These are phyloP conservation scores for Tetracladium maxilliforme DNA, from an alignment of 2,329 filamentous ascomycete species.

Conservation along the genomic window DNA sequence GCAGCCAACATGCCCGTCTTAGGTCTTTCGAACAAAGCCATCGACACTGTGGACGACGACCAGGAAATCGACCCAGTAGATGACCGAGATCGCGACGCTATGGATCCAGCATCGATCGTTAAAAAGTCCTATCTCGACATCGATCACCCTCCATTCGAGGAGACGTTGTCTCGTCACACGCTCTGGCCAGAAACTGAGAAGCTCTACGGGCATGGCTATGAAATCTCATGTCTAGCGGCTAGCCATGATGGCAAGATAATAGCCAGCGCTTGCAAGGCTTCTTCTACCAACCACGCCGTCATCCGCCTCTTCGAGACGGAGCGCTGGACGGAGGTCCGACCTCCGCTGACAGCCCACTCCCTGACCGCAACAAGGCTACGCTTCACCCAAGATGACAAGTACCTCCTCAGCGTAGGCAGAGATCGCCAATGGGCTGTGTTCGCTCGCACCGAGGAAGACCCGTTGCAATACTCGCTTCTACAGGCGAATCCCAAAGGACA, in stretches of 20 bases:
- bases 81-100: slow-evolving; percentile 33
- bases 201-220: slow-evolving; percentile 93
- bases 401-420: slow-evolving; percentile 75
- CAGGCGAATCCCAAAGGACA: slow-evolving; percentile 72
- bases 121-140: slow-evolving; percentile 49
- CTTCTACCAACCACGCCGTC: slow-evolving; percentile 84
- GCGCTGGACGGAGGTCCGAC: slow-evolving; percentile 76
- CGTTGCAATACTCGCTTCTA: slow-evolving; percentile 36
- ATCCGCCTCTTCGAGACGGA: slow-evolving; percentile 81
- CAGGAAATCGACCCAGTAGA: slow-evolving; percentile 25
- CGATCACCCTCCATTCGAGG: slow-evolving; percentile 70
- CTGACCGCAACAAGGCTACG: slow-evolving; percentile 72
- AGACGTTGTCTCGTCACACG: slow-evolving; percentile 76
- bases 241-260: slow-evolving; percentile 62
- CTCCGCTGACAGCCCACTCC: slow-evolving; percentile 70
- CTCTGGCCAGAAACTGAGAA: slow-evolving; percentile 96
- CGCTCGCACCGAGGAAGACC: slow-evolving; percentile 24
- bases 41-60: slow-evolving; percentile 41
- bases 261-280: slow-evolving; percentile 87
- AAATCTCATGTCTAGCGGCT: slow-evolving; percentile 76
- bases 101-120: slow-evolving; percentile 38
- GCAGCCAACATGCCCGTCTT: slow-evolving; percentile 91
- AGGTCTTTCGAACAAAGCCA: slow-evolving; percentile 89
- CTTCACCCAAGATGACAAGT: slow-evolving; percentile 62
- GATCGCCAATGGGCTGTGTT: slow-evolving; percentile 90